Percentiles rank a stretch among this genome's conserved stretches.
Evolutionary conservation across 1,284 basidiomycete genomes (phyloP).

Genomic region (Microbotryomycetes sp.): DNA sequence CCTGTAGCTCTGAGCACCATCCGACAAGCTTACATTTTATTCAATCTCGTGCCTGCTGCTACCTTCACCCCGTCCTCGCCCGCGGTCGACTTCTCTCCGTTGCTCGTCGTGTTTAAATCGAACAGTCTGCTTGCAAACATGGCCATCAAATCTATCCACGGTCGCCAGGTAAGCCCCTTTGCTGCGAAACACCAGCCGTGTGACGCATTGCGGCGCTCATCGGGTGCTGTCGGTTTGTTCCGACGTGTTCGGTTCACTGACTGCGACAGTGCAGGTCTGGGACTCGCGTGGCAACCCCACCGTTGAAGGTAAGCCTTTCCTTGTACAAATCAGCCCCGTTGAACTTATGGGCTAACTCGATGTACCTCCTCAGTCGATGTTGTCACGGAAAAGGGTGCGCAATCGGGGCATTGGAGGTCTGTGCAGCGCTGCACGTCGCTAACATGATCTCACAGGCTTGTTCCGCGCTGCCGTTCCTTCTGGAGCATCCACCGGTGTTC

Average conservation of each 20-base stretch:
- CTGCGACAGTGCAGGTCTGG: constrained; percentile 27
- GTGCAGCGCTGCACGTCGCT: constrained; percentile 6
- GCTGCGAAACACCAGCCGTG: no score
- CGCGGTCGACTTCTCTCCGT: no score
- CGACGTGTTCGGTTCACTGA: background rate
- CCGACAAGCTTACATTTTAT: no score
- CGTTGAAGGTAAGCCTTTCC: constrained; percentile 24
- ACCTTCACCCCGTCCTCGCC: no score
- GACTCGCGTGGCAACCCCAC: constrained; percentile 33
- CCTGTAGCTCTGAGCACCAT: no score
- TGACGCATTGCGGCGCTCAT: background rate
- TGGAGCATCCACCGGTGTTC: constrained; percentile 95
- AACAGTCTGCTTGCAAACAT: background rate
- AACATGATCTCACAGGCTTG: constrained; percentile 54
- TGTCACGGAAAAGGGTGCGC: constrained; percentile 51
- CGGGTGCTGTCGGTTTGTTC: background rate
- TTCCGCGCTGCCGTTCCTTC: constrained; percentile 96
- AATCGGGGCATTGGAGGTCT: background rate
- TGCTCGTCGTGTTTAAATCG: no score
- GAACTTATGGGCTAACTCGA: background rate
- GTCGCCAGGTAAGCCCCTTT: background rate
- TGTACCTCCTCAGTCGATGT: constrained; percentile 58
- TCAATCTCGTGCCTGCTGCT: no score
- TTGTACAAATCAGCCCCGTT: background rate
- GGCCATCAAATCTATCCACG: background rate